Conservation (phyloP, 208 protist genomes). For the Leishmania guyanensis region DNA sequence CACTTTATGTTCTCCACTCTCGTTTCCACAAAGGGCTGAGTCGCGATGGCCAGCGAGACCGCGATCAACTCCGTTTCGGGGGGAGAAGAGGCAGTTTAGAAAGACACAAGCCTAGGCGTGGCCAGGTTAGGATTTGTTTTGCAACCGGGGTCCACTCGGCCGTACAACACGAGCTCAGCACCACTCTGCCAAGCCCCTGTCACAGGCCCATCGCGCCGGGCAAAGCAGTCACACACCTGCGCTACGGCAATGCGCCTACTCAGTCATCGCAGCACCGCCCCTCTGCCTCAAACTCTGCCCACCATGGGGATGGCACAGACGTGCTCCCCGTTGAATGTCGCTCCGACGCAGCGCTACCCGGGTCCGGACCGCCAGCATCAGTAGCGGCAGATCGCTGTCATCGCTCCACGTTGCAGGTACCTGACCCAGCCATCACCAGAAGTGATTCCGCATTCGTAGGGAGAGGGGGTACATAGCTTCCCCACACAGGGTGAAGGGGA, state of each 20-base stretch:
- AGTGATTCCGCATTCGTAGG: neutral
- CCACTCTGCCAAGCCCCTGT: neutral
- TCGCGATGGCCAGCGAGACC: neutral
- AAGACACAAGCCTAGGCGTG: neutral
- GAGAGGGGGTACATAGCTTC: neutral
- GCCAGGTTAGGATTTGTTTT: neutral
- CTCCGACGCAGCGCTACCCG: neutral
- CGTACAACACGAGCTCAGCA: neutral
- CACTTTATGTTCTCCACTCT: neutral
- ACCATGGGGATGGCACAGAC: neutral
- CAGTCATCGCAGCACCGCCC: neutral
- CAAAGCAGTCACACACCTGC: neutral
- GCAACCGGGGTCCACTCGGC: neutral
- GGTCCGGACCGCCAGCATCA: neutral
- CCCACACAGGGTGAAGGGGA: neutral
- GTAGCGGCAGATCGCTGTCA: neutral
- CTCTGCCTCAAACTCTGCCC: neutral
- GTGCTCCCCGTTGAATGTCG: neutral
- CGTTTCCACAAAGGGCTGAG: neutral
- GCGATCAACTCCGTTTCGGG: neutral
- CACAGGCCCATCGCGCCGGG: neutral
- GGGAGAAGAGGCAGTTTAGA: neutral
- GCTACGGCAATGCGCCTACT: neutral
- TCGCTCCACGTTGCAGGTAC: neutral
- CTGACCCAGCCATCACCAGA: neutral